Percentiles rank a stretch among this genome's conserved stretches.
Conservation (phyloP, 1,284 basidiomycete species). For the Anthracocystis walkeri region DNA sequence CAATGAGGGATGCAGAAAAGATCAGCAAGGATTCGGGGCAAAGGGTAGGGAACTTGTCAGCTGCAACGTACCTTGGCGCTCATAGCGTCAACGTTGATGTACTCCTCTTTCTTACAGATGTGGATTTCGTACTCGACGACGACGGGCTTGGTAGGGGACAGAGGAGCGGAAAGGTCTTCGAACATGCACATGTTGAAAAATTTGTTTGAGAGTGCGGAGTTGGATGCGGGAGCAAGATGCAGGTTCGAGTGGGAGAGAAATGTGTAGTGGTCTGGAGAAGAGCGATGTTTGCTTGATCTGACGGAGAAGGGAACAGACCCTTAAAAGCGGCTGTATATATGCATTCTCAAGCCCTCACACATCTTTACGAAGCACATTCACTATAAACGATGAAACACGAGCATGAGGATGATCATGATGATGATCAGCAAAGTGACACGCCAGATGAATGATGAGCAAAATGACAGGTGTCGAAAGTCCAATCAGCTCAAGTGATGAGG, state of each 20-base stretch:
- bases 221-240: background rate
- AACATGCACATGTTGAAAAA: constrained; percentile 30
- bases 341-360: background rate
- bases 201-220: background rate
- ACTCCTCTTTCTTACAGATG: constrained; percentile 16
- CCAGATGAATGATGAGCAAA: constrained; percentile 17
- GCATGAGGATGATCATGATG: background rate
- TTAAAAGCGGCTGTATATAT: constrained; percentile 4
- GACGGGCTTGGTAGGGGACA: constrained; percentile 6
- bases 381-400: background rate
- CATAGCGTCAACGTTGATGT: constrained; percentile 7
- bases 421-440: constrained; percentile 28
- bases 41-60: background rate
- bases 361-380: background rate
- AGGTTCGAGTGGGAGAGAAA: too few relatives aligned
- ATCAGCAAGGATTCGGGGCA: background rate
- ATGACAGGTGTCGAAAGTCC: constrained; percentile 34
- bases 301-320: background rate
- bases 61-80: constrained; percentile 16
- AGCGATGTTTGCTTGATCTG: background rate
- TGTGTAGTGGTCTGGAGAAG: background rate
- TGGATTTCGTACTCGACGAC: constrained; percentile 21
- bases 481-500: constrained; percentile 27
- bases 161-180: constrained; percentile 16
- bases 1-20: background rate